Evolutionary conservation across 495 filamentous ascomycete species (phyloP).

Genomic region (Daldinia childiae): DNA sequence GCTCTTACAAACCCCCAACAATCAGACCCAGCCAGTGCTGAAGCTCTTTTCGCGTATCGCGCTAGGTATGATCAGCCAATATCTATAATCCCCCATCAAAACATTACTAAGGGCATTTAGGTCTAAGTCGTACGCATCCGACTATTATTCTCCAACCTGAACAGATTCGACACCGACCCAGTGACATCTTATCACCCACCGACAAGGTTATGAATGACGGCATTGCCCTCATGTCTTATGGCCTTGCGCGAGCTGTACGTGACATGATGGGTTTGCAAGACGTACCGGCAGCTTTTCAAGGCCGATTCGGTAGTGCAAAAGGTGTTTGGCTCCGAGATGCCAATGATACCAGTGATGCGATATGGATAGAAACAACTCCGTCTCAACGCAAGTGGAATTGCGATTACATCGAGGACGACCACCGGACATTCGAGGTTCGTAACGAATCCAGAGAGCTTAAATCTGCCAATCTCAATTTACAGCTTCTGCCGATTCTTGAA

Average conservation of each 20-base stretch:
- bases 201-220: conserved; percentile 81
- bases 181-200: conserved; percentile 51
- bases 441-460: conserved; percentile 68
- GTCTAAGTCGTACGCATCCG: conserved; percentile 56
- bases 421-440: conserved; percentile 77
- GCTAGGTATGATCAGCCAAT: conserved; percentile 43
- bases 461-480: conserved; percentile 74
- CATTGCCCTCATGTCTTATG: conserved; percentile 74
- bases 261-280: conserved; percentile 65
- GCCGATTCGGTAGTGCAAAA: conserved; percentile 83
- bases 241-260: conserved; percentile 68
- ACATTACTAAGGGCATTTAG: conserved; percentile 26
- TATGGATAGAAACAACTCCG: conserved; percentile 81
- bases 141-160: conserved; percentile 47
- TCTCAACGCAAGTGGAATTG: conserved; percentile 84
- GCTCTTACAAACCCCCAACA: conserved; percentile 53
- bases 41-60: conserved; percentile 56
- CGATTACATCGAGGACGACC: conserved; percentile 59
- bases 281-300: conserved; percentile 81
- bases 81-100: not conserved
- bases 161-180: conserved; percentile 48
- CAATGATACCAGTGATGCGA: conserved; percentile 50
- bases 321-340: conserved; percentile 86
- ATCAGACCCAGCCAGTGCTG: conserved; percentile 48
- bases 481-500: conserved; percentile 80